Conservation (phyloP, 352 stramenopile species). For the Globisporangium heterothallicum region DNA sequence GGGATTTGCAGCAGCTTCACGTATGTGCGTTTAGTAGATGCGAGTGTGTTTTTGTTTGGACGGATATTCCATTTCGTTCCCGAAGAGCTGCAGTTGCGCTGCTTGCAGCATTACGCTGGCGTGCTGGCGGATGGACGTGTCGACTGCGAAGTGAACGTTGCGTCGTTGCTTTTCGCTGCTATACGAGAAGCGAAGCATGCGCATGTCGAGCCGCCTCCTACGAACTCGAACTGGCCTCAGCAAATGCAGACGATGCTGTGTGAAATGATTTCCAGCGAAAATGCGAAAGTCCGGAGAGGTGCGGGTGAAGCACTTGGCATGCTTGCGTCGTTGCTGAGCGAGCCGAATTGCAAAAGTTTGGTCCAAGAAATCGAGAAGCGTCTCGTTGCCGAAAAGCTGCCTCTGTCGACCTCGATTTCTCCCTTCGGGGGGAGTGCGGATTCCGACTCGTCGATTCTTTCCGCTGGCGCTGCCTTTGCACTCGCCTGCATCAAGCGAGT, state of each 20-base stretch:
- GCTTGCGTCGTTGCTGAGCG: constrained; percentile 40
- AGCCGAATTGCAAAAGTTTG: constrained; percentile 41
- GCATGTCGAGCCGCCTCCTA: constrained; percentile 15
- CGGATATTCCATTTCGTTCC: constrained; percentile 72
- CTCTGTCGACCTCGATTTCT: constrained; percentile 8
- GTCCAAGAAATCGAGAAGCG: constrained; percentile 74
- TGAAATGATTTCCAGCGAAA: constrained; percentile 71
- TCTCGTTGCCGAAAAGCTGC: constrained; percentile 46
- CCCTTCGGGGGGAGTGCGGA: constrained; percentile 28
- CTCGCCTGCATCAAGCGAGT: constrained; percentile 74
- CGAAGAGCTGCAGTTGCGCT: constrained; percentile 80
- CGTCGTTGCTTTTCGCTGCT: constrained; percentile 63
- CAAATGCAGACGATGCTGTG: constrained; percentile 80
- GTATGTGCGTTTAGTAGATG: constrained; percentile 74
- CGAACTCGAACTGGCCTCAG: constrained; percentile 41
- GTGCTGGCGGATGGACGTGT: constrained; percentile 52
- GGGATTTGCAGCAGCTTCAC: constrained; percentile 68
- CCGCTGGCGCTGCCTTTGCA: constrained; percentile 64
- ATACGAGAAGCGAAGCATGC: constrained; percentile 44
- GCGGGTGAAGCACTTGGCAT: constrained; percentile 72
- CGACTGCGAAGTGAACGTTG: constrained; percentile 77
- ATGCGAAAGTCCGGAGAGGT: constrained; percentile 54
- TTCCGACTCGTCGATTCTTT: constrained; percentile 40
- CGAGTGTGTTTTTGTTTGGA: constrained; percentile 72
- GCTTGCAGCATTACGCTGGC: constrained; percentile 70